Base-by-base conservation (phyloP, 2,329 filamentous ascomycete species). In the Pseudogymnoascus sp. region DNA sequence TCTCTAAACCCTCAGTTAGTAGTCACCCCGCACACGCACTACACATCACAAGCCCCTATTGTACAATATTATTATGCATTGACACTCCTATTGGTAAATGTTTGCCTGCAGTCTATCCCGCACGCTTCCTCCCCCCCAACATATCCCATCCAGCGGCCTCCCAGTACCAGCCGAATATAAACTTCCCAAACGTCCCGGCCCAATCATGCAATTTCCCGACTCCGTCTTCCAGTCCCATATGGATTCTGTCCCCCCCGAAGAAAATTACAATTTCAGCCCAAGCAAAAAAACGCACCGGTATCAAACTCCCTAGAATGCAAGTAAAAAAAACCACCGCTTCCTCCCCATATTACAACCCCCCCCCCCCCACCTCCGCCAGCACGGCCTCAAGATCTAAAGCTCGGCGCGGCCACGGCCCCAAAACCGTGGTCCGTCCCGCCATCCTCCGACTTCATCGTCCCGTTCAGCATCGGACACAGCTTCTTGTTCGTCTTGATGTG, bases 401-500 rank as follows among this genome's bases (percentile, higher is more conserved):
- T 64, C 23, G 67, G 65, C 14, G 68, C 60, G 50, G 66, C 62
- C 44, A 71, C 69, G 62, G 82, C 80, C 64, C 83, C 83, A 73
- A 86, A 86, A 5, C 82, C 82, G 65, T 84, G 79, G 66, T 85
- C 83, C 38, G 77, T 77, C n/a, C 77, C 76, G 63, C 78, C 77
- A 66, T 81, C 82, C 68, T 83, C 81, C 40, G 78, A 77, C 67
- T 89, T 88, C 79, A 89, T 89, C 33, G 89, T 90, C 61, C 91
- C 91, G 73, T 95, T 95, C 66, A 95, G 86, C 74, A 94, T 80
- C 59, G 91, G 91, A 74, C 91, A 95, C 70, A 92, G 83, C 91
- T 97, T 97, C 79, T 97, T 96, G 80, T 97, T 97, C 59, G 93
- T 97, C 77, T 97, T 97, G 80, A 99, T 99, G 73, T 99, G 94